Evolutionary conservation across 768 basidiomycete species (phyloP).

Genomic region (Xerocomus brunneocitrinus): DNA sequence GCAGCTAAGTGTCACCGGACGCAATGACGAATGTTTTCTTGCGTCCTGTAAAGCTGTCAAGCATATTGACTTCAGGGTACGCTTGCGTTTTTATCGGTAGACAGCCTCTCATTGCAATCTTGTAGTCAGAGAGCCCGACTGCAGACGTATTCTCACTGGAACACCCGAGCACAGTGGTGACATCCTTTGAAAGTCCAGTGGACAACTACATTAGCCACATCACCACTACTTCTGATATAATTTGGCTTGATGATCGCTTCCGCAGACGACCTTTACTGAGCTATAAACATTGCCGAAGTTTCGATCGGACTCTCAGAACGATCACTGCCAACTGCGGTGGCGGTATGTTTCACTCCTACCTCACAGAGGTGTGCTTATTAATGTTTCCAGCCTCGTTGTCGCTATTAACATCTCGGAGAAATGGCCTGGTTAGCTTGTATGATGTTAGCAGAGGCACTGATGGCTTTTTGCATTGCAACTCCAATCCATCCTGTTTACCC

Average conservation of each 20-base stretch:
- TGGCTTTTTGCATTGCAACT: constrained; percentile 41
- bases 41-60: constrained; percentile 41
- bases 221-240: constrained; percentile 55
- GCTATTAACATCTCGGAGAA: constrained; percentile 56
- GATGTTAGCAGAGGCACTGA: constrained; percentile 46
- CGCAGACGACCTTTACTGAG: constrained; percentile 54
- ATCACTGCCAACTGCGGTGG: constrained; percentile 34
- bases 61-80: constrained; percentile 56
- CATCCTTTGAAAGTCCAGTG: constrained; percentile 46
- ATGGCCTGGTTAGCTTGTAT: constrained; percentile 58
- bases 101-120: constrained; percentile 4
- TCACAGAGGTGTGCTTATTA: background rate
- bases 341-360: constrained; percentile 23
- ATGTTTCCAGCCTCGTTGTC: constrained; percentile 43
- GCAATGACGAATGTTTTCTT: constrained; percentile 39
- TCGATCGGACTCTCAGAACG: constrained; percentile 53
- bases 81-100: constrained; percentile 8
- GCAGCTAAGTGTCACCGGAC: constrained; percentile 41
- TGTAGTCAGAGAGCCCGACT: constrained; percentile 28
- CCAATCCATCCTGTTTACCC: constrained; percentile 39
- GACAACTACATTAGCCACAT: constrained; percentile 47
- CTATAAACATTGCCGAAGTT: constrained; percentile 55
- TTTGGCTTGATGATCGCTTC: constrained; percentile 69
- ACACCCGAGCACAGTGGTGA: constrained; percentile 40
- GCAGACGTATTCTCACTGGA: constrained; percentile 35